Evolutionary conservation across 2,329 filamentous ascomycete genomes (phyloP).

Genomic region (Geosmithia morbida): DNA sequence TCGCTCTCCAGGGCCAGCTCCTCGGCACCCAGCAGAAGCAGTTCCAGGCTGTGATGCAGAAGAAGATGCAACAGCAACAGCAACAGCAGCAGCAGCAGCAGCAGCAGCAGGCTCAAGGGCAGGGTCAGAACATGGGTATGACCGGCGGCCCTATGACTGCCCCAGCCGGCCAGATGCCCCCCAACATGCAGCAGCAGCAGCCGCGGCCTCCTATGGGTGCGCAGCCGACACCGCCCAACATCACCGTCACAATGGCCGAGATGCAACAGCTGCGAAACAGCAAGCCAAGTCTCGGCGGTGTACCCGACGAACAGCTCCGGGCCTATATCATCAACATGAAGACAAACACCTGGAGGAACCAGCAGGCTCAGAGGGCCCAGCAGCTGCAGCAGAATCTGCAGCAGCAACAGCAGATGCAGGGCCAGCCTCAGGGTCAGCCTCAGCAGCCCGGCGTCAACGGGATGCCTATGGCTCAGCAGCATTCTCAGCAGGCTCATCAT

Average conservation of each 20-base stretch:
- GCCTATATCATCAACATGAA: conserved; percentile 17
- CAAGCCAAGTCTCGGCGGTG: conserved; percentile 10
- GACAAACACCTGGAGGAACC: conserved; percentile 13
- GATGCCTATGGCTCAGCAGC: background rate
- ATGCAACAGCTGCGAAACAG: conserved; percentile 14
- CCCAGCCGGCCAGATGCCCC: background rate
- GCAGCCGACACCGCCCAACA: conserved; percentile 5
- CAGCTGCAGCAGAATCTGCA: conserved; percentile 1
- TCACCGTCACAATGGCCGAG: conserved; percentile 14
- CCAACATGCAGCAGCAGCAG: conserved; percentile 3
- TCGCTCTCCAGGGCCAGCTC: conserved; percentile 18
- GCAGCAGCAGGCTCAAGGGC: conserved; percentile 8
- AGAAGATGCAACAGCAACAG: conserved; percentile 9
- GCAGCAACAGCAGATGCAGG: conserved; percentile 12
- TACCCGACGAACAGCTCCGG: conserved; percentile 19
- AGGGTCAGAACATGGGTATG: conserved; percentile 10
- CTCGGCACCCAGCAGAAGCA: conserved; percentile 21
- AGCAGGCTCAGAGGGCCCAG: conserved; percentile 13
- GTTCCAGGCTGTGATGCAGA: conserved; percentile 18
- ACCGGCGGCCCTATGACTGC: background rate
- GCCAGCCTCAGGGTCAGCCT: conserved; percentile 11
- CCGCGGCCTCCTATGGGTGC: conserved; percentile 7
- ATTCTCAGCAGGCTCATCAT: conserved; percentile 1
- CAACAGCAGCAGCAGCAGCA: conserved; percentile 6
- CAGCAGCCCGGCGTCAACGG: conserved; percentile 2